These are phyloP conservation scores for Metschnikowia orientalis DNA, from an alignment of 805 yeast genomes.

Conservation along the genomic window DNA sequence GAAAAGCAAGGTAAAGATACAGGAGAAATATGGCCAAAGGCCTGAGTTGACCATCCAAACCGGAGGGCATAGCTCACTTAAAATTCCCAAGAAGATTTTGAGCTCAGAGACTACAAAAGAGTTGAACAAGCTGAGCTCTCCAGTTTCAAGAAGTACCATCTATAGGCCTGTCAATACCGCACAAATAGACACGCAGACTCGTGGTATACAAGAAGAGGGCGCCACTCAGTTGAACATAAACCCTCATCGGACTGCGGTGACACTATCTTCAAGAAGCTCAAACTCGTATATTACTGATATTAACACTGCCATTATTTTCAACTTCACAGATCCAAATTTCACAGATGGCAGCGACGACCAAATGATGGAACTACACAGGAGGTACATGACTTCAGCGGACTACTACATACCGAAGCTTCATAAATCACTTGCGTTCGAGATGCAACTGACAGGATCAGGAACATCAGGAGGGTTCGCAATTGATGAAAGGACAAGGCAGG, in stretches of 20 bases:
- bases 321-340: conserved; percentile 13
- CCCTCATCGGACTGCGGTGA: conserved; percentile 6
- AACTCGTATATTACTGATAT: conserved; percentile 12
- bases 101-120: conserved; percentile 6
- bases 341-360: conserved; percentile 4
- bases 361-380: conserved; percentile 12
- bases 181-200: conserved; percentile 3
- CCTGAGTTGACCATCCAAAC: conserved; percentile 10
- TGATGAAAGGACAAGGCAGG: conserved; percentile 6
- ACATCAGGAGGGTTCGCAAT: background rate
- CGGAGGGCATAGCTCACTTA: conserved; percentile 7
- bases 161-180: conserved; percentile 5
- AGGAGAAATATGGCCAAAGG: conserved; percentile 1
- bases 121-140: conserved; percentile 2
- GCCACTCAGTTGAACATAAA: conserved; percentile 1
- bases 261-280: conserved; percentile 14
- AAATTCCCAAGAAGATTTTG: conserved; percentile 8
- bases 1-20: conserved; percentile 5
- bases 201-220: background rate
- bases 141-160: conserved; percentile 3
- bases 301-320: conserved; percentile 7
- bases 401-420: conserved; percentile 12
- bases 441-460: background rate
- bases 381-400: conserved; percentile 15
- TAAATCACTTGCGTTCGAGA: conserved; percentile 5